Base-by-base conservation (phyloP, 805 yeast species). In the Suhomyces prunicola region DNA sequence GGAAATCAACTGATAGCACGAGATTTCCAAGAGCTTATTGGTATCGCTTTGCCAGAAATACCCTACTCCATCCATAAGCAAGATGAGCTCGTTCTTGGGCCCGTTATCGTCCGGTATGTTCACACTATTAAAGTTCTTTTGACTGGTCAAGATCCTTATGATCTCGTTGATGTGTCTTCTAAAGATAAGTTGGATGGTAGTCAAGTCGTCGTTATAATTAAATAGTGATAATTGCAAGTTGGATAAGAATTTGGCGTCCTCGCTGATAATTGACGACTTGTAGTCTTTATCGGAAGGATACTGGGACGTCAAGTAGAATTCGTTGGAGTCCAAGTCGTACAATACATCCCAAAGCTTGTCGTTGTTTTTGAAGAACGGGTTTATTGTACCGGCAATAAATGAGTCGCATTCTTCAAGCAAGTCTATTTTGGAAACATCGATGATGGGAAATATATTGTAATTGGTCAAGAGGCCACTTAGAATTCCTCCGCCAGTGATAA, bases 351-450 rank as follows among this genome's bases (percentile, higher is more conserved):
- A 86, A 19, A 80, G 61, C 45, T 73, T 74, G 31, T 71, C 73
- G 52, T 78, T 78, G 31, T 79, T 75, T 60, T 82, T 83, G 62
- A 87, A 81, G 41, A 85, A 78, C 13, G 86, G 80, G 62, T 87
- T 87, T 41, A 86, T 82, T 3, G 90, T 85, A 3, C 93, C 93
- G 2, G 87, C 78, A 47, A 87, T 68, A 58, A 72, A 82, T 27
- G 69, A 70, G 29, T 60, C 71, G 55, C 70, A 75, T 49, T 62
- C 68, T 54, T 73, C 73, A 48, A 84, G 64, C 1, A 78, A 57
- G 54, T 82, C 84, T 44, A 84, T 69, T 54, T 83, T 78, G 2
- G 86, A 81, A 1, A 85, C 79, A 57, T 86, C 91, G 42, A 84
- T 70, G 29, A 83, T 77, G 2, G 91, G 91, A 58, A 81, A 79